Evolutionary conservation across 2,329 filamentous ascomycete genomes (phyloP), one percentile per base, ranked within the genome.

Genomic region (Clarireedia sp.): DNA sequence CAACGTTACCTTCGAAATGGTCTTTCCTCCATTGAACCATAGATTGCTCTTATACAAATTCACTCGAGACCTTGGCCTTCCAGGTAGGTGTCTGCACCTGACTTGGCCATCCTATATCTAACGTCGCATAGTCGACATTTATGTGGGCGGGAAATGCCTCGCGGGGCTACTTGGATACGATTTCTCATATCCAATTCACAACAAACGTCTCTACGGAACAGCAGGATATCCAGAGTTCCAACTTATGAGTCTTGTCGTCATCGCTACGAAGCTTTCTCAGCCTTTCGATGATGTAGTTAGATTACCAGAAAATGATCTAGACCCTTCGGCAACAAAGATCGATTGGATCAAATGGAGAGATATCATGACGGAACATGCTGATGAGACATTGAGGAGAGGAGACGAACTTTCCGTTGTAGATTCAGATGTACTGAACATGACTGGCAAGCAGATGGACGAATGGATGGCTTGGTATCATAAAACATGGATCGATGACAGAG

Each of bases 381-480:
- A 44, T 24, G 59, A 64, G 24, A 64, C 64, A 0, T 66, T 70
- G 12, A 66, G 70, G 57, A 59, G 75, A 63, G 69, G 71, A 62
- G 67, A 77, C 62, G 76, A 82, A 65, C 70, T 81, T 9, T 67
- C 73, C n/a, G 68, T 86, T 21, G 78, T 75, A 5, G 83, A 87
- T 54, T 71, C 73, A 3, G 79, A 89, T 62, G 78, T 89, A 8
- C 76, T 84, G 41, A 68, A 72, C 1, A 84, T 91, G 80, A 75
- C 72, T 2, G 71, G 75, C 5, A 71, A 76, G 21, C 78, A 86
- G 59, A 72, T 92, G 38, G 87, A 91, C 64, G 79, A 86, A 57
- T 92, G 90, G 65, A 76, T 95, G 70, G 81, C 89, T 69, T 94
- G 87, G 83, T 91, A 87, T 67, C 83, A 88, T 66, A 76, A 77